These are phyloP conservation scores for Thuidium tamariscinum DNA, from an alignment of 225 moss, liverwort and hornwort species.

Conservation along the genomic window DNA sequence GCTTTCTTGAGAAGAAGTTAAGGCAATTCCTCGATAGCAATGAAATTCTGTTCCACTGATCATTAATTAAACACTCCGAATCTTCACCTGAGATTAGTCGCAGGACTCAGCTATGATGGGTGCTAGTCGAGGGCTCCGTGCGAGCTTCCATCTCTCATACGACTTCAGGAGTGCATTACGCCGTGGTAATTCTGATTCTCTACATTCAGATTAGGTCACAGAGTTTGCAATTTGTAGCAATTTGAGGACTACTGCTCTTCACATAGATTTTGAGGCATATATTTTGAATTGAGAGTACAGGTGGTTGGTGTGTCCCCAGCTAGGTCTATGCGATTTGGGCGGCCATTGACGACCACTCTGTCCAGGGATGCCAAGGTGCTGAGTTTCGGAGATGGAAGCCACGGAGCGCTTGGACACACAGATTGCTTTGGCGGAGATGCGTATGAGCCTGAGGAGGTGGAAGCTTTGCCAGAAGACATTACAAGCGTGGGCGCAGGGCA, in stretches of 20 bases:
- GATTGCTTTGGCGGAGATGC: slow-evolving; percentile 22
- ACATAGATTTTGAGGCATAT: too few species aligned
- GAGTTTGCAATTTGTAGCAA: not conserved
- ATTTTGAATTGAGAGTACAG: not conserved
- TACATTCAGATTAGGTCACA: not conserved
- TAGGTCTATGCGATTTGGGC: not conserved
- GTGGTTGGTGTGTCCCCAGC: not conserved
- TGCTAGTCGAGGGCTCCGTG: not conserved
- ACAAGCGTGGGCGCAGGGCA: slow-evolving; percentile 62
- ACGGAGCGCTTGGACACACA: slow-evolving; percentile 69
- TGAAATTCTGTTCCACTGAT: not conserved
- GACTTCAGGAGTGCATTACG: not conserved
- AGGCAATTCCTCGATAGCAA: not conserved
- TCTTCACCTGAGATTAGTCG: not conserved
- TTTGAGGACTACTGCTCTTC: not conserved
- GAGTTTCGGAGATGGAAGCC: slow-evolving; percentile 80
- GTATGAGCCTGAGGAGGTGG: slow-evolving; percentile 33
- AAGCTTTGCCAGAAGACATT: slow-evolving; percentile 52
- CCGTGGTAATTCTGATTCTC: not conserved
- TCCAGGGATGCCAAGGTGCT: slow-evolving; percentile 40
- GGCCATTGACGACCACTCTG: not conserved
- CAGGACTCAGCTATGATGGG: not conserved
- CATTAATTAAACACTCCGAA: not conserved
- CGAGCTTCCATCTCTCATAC: not conserved
- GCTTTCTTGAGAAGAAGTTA: too few species aligned